Percentiles rank a stretch among this genome's conserved stretches.
phyloP scores from a whole-genome alignment of 2,329 filamentous ascomycete genomes.

The Fusarium haematococcum region DNA sequence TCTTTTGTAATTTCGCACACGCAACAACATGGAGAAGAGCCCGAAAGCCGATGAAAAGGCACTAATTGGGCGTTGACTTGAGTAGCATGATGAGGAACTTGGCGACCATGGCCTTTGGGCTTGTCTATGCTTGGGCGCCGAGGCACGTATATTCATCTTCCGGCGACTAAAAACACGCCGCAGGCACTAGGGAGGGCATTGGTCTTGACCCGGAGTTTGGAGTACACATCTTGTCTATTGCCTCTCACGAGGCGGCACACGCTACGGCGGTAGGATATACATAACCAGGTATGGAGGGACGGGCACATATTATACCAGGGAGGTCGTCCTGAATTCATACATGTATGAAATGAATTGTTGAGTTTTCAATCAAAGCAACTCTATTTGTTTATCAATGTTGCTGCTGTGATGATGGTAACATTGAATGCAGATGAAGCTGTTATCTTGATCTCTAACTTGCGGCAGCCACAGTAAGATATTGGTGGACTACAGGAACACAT shows the following conservation, averaged over 20 bases:
- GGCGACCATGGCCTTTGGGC: not conserved
- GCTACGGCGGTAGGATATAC: slow-evolving; percentile 28
- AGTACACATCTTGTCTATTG: slow-evolving; percentile 18
- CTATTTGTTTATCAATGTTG: not conserved
- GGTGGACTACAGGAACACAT: not conserved
- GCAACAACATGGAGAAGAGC: slow-evolving; percentile 18
- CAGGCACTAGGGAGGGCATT: slow-evolving; percentile 22
- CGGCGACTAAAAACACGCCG: slow-evolving; percentile 20
- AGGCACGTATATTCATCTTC: slow-evolving; percentile 20
- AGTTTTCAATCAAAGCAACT: not conserved
- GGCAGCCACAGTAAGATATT: not conserved
- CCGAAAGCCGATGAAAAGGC: slow-evolving; percentile 14
- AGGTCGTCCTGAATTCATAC: slow-evolving; percentile 30
- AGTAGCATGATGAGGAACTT: slow-evolving; percentile 3
- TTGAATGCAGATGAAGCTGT: too few relatives aligned
- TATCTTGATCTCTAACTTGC: not conserved
- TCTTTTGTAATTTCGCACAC: slow-evolving; percentile 23
- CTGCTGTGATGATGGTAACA: not conserved
- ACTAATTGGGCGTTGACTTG: slow-evolving; percentile 30
- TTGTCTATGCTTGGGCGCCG: slow-evolving; percentile 5
- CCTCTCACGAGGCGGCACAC: slow-evolving; percentile 16
- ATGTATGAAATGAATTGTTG: slow-evolving; percentile 8
- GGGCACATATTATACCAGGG: slow-evolving; percentile 35
- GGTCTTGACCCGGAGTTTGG: slow-evolving; percentile 36
- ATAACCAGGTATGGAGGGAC: slow-evolving; percentile 16